Evolutionary conservation across 257 asterid genomes (phyloP).

Genomic region (Penstemon eatonii): DNA sequence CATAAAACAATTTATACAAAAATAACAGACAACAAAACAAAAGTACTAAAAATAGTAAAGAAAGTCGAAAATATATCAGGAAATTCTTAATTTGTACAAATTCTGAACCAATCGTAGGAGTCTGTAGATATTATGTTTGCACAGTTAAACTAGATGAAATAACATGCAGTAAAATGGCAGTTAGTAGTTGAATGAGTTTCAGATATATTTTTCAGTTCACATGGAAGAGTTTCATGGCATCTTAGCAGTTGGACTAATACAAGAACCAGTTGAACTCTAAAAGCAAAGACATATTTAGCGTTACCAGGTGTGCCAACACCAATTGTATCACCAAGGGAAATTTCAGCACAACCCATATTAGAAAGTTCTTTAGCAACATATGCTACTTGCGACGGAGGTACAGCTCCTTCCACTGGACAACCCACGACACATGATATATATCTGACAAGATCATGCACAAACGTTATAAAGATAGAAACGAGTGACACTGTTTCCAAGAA

Average conservation of each 20-base stretch:
- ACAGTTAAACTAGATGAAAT: background rate
- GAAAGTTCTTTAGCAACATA: constrained; percentile 80
- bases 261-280: background rate
- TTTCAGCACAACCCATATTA: constrained; percentile 87
- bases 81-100: constrained; percentile 7
- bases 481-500: constrained; percentile 20
- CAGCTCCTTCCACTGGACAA: constrained; percentile 93
- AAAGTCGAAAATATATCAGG: background rate
- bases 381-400: constrained; percentile 78
- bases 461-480: constrained; percentile 14
- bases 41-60: constrained; percentile 5
- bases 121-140: background rate
- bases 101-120: background rate
- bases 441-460: constrained; percentile 44
- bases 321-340: constrained; percentile 93
- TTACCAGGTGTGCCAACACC: constrained; percentile 99
- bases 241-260: constrained; percentile 14
- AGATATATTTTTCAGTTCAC: background rate
- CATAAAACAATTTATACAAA: constrained; percentile 14
- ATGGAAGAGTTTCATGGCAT: background rate
- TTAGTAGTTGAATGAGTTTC: constrained; percentile 8
- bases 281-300: constrained; percentile 22
- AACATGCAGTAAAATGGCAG: background rate
- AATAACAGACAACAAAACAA: constrained; percentile 1
- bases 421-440: constrained; percentile 94